Evolutionary conservation across 257 asterid genomes (phyloP), one percentile per base, ranked within the genome.

Genomic region (Nicotiana sylvestris): DNA sequence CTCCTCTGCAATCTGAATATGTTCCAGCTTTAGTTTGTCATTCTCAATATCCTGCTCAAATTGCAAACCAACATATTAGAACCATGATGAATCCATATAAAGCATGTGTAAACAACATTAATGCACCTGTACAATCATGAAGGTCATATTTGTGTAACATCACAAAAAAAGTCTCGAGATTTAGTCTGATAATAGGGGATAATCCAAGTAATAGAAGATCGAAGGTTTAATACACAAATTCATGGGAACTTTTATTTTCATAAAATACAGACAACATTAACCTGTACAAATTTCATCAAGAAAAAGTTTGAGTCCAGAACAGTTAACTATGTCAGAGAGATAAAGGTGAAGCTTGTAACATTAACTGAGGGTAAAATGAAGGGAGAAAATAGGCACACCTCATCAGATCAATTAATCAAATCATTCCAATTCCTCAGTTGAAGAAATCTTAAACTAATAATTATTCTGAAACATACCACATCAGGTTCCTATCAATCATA

Each of bases 1-100:
- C 85, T 94, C 98, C 87, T 94, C 98, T 56, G 89, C 84, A 84
- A 91, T 85, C 74, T 91, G 97, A 57, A 94, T 91, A 51, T 83
- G 97, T 87, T 93, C 98, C 57, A 91, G 85, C 89, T 94, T 96
- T 65, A 94, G 85, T 81, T 90, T 92, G 88, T 94, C 98, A 81
- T 90, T 93, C 85, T 96, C 99, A 29, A 92, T 83, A 86, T 93
- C 99, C 99, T 96, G 90, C 80, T 78, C 84, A 84, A 78, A 27
- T 74, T 46, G 65, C 81, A 82, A 76, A 78, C 70, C 70, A 56
- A 86, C 58, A 49, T 17, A 29, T 49, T 58, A 43, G 80, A 81
- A 83, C 66, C 25, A 55, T 69, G 55, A 65, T 61, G 46, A 58
- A 78, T 33, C 43, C 58, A 82, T n/a, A 30, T 51, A 79, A 60